phyloP scores from a whole-genome alignment of 495 filamentous ascomycete genomes.

The Podospora conica region DNA sequence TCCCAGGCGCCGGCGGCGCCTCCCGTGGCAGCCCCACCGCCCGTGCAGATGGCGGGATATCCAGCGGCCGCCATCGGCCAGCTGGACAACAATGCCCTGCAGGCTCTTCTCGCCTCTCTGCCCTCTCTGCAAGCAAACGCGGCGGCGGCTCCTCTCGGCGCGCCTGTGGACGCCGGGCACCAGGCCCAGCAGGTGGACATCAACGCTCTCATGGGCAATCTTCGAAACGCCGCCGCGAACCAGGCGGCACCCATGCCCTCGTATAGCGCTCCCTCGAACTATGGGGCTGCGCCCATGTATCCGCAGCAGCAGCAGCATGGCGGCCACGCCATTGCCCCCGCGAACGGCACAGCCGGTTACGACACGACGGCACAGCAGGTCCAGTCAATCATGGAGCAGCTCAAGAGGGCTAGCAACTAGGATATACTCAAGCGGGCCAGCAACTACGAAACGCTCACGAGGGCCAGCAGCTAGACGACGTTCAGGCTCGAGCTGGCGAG shows the following conservation, averaged over 20 bases:
- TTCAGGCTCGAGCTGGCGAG: neutral
- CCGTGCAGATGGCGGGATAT: constrained; percentile 42
- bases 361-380: constrained; percentile 24
- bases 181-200: constrained; percentile 26
- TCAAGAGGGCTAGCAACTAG: constrained; percentile 18
- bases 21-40: constrained; percentile 34
- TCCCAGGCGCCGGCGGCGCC: constrained; percentile 37
- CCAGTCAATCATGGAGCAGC: constrained; percentile 24
- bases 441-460: constrained; percentile 14
- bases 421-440: constrained; percentile 19
- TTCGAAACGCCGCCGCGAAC: constrained; percentile 12
- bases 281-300: constrained; percentile 4
- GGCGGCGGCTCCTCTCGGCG: constrained; percentile 46
- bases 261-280: constrained; percentile 15
- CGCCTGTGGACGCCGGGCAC: constrained; percentile 23
- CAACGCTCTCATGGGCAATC: constrained; percentile 23
- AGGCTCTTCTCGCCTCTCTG: constrained; percentile 63
- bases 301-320: neutral
- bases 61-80: constrained; percentile 46
- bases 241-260: constrained; percentile 16
- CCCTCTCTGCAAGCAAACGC: constrained; percentile 52
- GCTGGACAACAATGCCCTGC: constrained; percentile 65
- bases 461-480: constrained; percentile 9
- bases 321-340: constrained; percentile 10
- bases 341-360: constrained; percentile 19